Conservation (phyloP, 1,284 basidiomycete species). For the Trametes versicolor region DNA sequence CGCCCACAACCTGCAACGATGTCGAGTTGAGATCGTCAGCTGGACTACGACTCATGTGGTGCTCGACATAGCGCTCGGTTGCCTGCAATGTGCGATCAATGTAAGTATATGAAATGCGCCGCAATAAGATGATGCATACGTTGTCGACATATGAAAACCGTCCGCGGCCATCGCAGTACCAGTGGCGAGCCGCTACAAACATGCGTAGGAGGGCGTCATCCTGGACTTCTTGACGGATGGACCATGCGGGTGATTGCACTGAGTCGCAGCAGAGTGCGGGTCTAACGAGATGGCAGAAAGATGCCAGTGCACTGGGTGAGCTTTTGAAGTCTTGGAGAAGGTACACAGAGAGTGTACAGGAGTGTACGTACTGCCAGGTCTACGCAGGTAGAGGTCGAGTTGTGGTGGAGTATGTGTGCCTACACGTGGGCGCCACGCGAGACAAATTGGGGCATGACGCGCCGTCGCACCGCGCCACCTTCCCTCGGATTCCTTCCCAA, state of each 20-base stretch:
- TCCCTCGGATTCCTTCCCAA: background rate
- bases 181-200: too few relatives aligned
- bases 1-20: background rate
- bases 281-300: too few relatives aligned
- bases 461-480: constrained; percentile 28
- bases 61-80: background rate
- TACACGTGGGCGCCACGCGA: constrained; percentile 27
- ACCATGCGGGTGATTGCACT: too few relatives aligned
- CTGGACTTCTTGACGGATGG: too few relatives aligned
- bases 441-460: constrained; percentile 16
- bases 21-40: too few relatives aligned
- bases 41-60: too few relatives aligned
- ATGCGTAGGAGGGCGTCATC: too few relatives aligned
- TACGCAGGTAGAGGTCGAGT: background rate
- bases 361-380: too few relatives aligned
- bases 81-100: background rate
- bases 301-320: too few relatives aligned
- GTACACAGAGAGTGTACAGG: too few relatives aligned
- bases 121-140: background rate
- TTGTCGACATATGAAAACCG: background rate
- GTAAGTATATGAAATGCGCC: background rate
- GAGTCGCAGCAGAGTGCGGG: too few relatives aligned
- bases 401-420: constrained; percentile 4
- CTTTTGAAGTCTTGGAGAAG: too few relatives aligned
- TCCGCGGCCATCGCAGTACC: background rate